These are phyloP conservation scores for Termitomyces sp. DNA, from an alignment of 768 basidiomycete genomes.

Conservation along the genomic window DNA sequence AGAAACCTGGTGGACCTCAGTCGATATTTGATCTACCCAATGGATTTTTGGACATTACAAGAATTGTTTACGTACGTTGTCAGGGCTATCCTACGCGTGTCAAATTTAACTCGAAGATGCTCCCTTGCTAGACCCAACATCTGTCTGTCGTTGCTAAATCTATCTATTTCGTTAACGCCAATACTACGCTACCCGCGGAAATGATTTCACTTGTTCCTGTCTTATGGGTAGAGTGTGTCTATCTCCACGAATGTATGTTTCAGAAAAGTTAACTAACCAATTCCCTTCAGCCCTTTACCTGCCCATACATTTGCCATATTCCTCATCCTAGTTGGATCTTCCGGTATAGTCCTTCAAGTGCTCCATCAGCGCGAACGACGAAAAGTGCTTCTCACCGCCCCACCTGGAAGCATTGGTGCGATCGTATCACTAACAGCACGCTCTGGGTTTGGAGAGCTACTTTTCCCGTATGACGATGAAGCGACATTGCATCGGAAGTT, in stretches of 20 bases:
- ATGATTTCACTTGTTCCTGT: conserved; percentile 42
- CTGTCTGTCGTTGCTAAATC: conserved; percentile 54
- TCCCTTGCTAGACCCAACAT: conserved; percentile 41
- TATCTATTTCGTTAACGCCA: conserved; percentile 51
- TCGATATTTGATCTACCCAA: conserved; percentile 44
- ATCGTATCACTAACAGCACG: conserved; percentile 53
- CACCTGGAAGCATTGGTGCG: conserved; percentile 59
- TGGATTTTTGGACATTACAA: conserved; percentile 53
- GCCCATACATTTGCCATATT: conserved; percentile 46
- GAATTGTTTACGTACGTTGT: conserved; percentile 45
- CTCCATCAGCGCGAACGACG: conserved; percentile 44
- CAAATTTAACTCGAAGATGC: neutral
- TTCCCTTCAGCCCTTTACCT: conserved; percentile 44
- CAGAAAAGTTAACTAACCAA: neutral
- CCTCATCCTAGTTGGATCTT: conserved; percentile 44
- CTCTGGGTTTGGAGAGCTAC: conserved; percentile 59
- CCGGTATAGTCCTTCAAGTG: conserved; percentile 46
- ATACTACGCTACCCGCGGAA: conserved; percentile 33
- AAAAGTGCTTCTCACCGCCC: conserved; percentile 46
- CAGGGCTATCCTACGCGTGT: neutral
- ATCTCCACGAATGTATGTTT: neutral
- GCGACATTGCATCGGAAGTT: conserved; percentile 44
- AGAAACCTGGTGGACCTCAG: conserved; percentile 35
- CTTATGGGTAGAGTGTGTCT: conserved; percentile 56
- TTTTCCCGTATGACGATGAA: conserved; percentile 57